Base-by-base conservation (phyloP, 768 basidiomycete genomes). In the Tricholoma saponaceum region DNA sequence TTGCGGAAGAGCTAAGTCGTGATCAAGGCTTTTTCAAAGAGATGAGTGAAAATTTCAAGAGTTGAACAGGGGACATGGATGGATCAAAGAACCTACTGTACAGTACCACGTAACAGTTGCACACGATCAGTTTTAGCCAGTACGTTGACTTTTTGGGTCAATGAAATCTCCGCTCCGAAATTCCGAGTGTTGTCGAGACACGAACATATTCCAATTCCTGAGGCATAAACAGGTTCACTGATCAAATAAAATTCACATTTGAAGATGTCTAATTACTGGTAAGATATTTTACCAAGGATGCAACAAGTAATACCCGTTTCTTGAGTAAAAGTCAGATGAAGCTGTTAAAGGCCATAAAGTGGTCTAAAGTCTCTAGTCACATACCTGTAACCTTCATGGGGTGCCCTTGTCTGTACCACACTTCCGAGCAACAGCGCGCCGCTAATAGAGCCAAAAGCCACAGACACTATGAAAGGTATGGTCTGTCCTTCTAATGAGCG, bases 371-470 rank as follows among this genome's bases (percentile, higher is more conserved):
- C 58, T 14, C 16, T 47, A 28, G 22, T 23, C n/a, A n/a, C n/a
- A n/a, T n/a, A n/a, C 14, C 23, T 52, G 7, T 33, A 39, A 43
- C 30, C 47, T 55, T 3, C 39, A 66, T 66, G 64, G 55, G 55
- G 33, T 60, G 58, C 33, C 52, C 37, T 23, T 12, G 32, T 30
- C 52, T 63, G 9, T 62, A 67, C 55, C 30, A 55, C 44, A 67
- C 66, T 20, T 49, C 52, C 12, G 58, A 58, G 26, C 60, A 65
- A 51, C 55, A 51, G 51, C 20, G 18, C 5, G 51, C 56, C 12
- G 64, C 66, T 13, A 65, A 63, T 44, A 56, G 57, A 2, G 60
- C 58, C 25, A 65, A 67, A 50, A 60, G 60, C 35, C 54, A 60
- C 26, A 50, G 60, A n/a, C 52, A 58, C 41, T 67, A 67, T 57